Conservation (phyloP, 169 alveolate genomes). For the Eimeria praecox region DNA sequence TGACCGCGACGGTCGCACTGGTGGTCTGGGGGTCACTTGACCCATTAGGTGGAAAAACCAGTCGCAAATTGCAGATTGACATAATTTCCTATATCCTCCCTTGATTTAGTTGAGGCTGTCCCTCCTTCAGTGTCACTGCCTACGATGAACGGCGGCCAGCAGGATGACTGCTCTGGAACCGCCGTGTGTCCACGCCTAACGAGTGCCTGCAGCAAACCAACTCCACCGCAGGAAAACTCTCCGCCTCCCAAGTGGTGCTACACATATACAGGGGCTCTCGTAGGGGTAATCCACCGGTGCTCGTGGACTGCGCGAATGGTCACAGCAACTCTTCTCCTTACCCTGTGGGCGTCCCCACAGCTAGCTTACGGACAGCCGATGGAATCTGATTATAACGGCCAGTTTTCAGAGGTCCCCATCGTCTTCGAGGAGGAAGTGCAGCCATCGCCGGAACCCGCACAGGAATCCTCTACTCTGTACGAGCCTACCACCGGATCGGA, state of each 20-base stretch:
- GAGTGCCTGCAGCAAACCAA: not conserved
- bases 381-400: not conserved
- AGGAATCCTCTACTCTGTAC: not conserved
- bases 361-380: not conserved
- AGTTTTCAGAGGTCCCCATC: slow-evolving; percentile 8
- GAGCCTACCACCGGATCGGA: not conserved
- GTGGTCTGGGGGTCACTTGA: slow-evolving; percentile 33
- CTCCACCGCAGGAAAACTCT: not conserved
- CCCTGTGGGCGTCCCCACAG: not conserved
- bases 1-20: not conserved
- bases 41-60: not conserved
- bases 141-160: not conserved
- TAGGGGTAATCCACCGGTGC: not conserved
- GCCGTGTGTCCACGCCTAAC: not conserved
- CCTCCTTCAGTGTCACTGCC: not conserved
- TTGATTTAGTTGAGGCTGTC: not conserved
- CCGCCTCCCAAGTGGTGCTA: not conserved
- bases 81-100: no score
- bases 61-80: not conserved
- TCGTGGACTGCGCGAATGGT: not conserved
- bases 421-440: not conserved
- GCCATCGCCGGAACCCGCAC: not conserved
- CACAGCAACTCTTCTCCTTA: slow-evolving; percentile 1
- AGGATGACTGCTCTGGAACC: not conserved
- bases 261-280: no score